Percentiles rank a stretch among this genome's conserved stretches.
Conservation (phyloP, 1,139 yeast genomes). For the Dujonia santamariae region DNA sequence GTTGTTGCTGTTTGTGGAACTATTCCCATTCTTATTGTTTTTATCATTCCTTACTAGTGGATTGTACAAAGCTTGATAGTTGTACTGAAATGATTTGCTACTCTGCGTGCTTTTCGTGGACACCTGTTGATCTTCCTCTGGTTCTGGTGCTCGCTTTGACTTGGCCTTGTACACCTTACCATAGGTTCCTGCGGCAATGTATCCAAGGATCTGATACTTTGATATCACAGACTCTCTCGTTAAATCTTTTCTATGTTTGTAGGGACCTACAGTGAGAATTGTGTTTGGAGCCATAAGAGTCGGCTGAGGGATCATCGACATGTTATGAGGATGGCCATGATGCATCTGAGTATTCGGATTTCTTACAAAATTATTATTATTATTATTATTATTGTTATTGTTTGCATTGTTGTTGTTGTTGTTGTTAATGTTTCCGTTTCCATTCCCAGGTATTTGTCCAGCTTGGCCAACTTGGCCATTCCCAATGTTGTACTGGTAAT, state of each 20-base stretch:
- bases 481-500: background rate
- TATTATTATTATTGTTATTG: background rate
- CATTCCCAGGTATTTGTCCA: too few species aligned
- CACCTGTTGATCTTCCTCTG: conserved; percentile 6
- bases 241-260: conserved; percentile 68
- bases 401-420: too few species aligned
- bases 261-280: conserved; percentile 70
- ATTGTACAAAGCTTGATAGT: conserved; percentile 5
- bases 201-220: conserved; percentile 85
- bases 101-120: conserved; percentile 10
- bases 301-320: conserved; percentile 31
- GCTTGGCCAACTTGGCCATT: background rate
- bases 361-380: background rate
- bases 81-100: conserved; percentile 1
- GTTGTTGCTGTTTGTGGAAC: background rate
- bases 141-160: conserved; percentile 21
- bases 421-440: too few species aligned
- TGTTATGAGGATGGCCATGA: conserved; percentile 10
- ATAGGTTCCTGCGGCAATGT: conserved; percentile 97
- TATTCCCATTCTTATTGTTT: conserved; percentile 10
- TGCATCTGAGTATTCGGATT: background rate
- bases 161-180: conserved; percentile 95
- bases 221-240: conserved; percentile 70
- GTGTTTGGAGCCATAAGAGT: conserved; percentile 64
- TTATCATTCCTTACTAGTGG: conserved; percentile 10